Percentiles rank a stretch among this genome's conserved stretches.
Conservation (phyloP, 768 basidiomycete genomes). For the Boletus subcaerulescens region DNA sequence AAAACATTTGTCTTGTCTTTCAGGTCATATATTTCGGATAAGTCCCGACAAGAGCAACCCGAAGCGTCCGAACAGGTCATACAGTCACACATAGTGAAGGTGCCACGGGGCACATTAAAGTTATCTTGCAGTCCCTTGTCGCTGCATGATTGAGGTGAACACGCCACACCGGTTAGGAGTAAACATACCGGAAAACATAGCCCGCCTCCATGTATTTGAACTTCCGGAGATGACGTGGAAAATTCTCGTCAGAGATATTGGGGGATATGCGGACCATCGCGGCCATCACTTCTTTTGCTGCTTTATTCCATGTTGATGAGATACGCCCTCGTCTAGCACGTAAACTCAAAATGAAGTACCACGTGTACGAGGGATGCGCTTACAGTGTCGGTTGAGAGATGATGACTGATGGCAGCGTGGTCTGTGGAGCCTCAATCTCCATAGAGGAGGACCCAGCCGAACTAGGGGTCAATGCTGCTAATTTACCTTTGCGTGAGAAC, state of each 20-base stretch:
- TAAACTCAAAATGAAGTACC: constrained; percentile 1
- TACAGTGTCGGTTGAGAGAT: constrained; percentile 24
- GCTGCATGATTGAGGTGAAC: constrained; percentile 13
- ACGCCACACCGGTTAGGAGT: background rate
- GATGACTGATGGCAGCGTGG: constrained; percentile 15
- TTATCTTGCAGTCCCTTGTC: constrained; percentile 12
- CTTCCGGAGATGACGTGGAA: constrained; percentile 39
- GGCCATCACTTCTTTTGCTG: constrained; percentile 26
- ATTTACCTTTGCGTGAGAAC: constrained; percentile 5
- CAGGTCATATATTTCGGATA: constrained; percentile 38
- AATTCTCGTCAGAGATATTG: constrained; percentile 33
- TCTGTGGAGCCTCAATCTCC: background rate
- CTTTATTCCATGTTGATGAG: constrained; percentile 31
- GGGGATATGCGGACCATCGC: constrained; percentile 34
- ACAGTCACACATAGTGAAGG: constrained; percentile 47
- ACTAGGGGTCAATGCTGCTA: background rate
- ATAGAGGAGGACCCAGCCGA: constrained; percentile 16
- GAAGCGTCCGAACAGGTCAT: constrained; percentile 31
- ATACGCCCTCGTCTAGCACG: constrained; percentile 23
- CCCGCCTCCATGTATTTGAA: constrained; percentile 55
- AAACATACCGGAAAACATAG: constrained; percentile 46
- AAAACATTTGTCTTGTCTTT: constrained; percentile 26
- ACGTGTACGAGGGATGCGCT: background rate
- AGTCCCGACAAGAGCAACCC: constrained; percentile 48
- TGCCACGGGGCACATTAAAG: constrained; percentile 28